A percentile compares a stretch with the other conserved stretches of the same genome.
These are phyloP conservation scores for Scheffersomyces amazonensis DNA, from an alignment of 805 yeast genomes.

Conservation along the genomic window DNA sequence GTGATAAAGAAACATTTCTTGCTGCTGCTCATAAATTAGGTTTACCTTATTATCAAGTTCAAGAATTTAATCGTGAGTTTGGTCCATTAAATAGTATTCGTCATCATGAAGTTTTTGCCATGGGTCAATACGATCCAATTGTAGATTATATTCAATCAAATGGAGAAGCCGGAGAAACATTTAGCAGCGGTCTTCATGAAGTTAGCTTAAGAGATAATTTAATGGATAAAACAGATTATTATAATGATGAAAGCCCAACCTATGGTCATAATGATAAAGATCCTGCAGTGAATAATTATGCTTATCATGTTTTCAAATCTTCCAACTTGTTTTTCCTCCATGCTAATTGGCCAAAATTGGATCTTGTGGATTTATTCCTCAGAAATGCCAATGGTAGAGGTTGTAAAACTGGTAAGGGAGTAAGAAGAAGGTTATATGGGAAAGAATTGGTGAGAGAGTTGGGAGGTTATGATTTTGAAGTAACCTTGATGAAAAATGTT, in stretches of 20 bases:
- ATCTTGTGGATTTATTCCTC: constrained; percentile 22
- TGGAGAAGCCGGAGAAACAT: constrained; percentile 7
- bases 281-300: constrained; percentile 19
- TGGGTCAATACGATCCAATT: constrained; percentile 39
- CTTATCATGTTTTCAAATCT: constrained; percentile 25
- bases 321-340: constrained; percentile 29
- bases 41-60: constrained; percentile 36
- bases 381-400: constrained; percentile 25
- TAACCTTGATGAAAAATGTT: constrained; percentile 21
- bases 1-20: constrained; percentile 41
- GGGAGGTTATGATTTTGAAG: constrained; percentile 26
- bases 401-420: constrained; percentile 14
- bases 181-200: background rate
- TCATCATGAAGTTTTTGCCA: constrained; percentile 27
- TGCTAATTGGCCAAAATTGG: constrained; percentile 38
- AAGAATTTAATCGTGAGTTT: constrained; percentile 34
- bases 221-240: constrained; percentile 19
- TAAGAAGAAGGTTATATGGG: constrained; percentile 26
- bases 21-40: constrained; percentile 39
- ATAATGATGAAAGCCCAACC: constrained; percentile 12
- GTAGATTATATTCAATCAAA: constrained; percentile 22
- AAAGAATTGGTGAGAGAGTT: constrained; percentile 21
- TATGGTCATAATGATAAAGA: constrained; percentile 21
- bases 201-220: constrained; percentile 10
- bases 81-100: constrained; percentile 25